Conservation (phyloP, 2,329 filamentous ascomycete species). For the Colletotrichum simmondsii region DNA sequence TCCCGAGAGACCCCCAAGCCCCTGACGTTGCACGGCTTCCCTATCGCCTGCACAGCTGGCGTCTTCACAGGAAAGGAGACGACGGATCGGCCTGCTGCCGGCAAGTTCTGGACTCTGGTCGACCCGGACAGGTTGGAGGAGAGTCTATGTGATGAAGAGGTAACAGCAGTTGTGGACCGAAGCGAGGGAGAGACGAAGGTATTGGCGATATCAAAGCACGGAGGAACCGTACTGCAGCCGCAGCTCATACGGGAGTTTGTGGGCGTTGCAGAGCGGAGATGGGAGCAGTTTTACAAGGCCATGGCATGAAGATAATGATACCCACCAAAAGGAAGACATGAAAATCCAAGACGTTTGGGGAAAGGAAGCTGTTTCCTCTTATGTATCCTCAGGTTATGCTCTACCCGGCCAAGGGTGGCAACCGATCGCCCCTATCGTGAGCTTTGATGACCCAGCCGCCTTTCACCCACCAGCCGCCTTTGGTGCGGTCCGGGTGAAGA, state of each 20-base stretch:
- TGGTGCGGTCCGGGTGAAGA: slow-evolving; percentile 14
- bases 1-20: slow-evolving; percentile 65
- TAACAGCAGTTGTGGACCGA: slow-evolving; percentile 84
- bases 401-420: neutral
- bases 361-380: neutral
- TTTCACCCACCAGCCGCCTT: neutral
- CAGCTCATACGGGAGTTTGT: slow-evolving; percentile 71
- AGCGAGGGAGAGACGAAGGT: slow-evolving; percentile 65
- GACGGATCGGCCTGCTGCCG: slow-evolving; percentile 54
- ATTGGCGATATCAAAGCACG: slow-evolving; percentile 83
- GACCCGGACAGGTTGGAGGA: slow-evolving; percentile 95
- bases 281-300: slow-evolving; percentile 62
- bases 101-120: slow-evolving; percentile 78
- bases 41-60: slow-evolving; percentile 80
- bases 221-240: slow-evolving; percentile 77
- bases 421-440: slow-evolving; percentile 4
- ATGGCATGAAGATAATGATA: slow-evolving; percentile 47
- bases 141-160: slow-evolving; percentile 80
- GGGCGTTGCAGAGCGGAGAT: slow-evolving; percentile 70
- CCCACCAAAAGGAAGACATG: slow-evolving; percentile 33
- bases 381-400: neutral
- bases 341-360: neutral
- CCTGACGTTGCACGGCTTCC: slow-evolving; percentile 73
- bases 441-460: neutral
- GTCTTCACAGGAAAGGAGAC: slow-evolving; percentile 78